Base-by-base conservation (phyloP, 2,329 filamentous ascomycete genomes). In the Aspergillus sp. region DNA sequence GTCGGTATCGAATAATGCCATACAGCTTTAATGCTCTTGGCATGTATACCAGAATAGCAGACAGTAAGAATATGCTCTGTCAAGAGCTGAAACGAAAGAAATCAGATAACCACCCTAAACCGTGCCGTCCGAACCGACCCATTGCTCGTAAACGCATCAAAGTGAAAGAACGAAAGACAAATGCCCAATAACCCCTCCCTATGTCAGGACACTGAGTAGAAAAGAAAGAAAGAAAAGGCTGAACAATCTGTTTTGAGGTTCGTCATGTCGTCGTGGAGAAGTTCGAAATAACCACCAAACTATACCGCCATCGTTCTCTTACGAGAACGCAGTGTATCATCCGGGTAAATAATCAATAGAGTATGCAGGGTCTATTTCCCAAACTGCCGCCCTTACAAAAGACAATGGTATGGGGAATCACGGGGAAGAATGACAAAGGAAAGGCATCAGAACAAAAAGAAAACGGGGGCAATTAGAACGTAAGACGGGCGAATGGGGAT, bases 101-200 rank as follows among this genome's bases (percentile, higher is more conserved):
- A 62, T 64, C 59, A 64, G 59, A 62, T 62, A 63, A 57, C 65
- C 65, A 52, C 61, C 64, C 27, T 31, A 31, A 31, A 31, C 27
- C 27, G 27, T 31, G 27, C 27, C 27, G 27, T 9, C 27, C 65
- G 61, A 62, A 66, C 64, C 62, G 58, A 54, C 58, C 62, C 63
- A 66, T 68, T 66, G 63, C 63, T 68, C 66, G 58, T 68, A 63
- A 66, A 59, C 65, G 56, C 62, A 59, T 67, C 45, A 64, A 65
- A 64, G 56, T 54, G 39, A 58, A 53, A 63, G 43, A 52, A 46
- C 31, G 50, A 57, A 57, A 59, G 39, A 58, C 40, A 57, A 59
- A 54, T 52, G 31, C 54, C 52, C 47, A 62, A 35, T 37, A 55
- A 56, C 25, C 39, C 46, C 53, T 49, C 37, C 46, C 47, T 17